Percentiles rank a stretch among this genome's conserved stretches.
Conservation (phyloP, 257 asterid species). For the Parsonsia alboflavescens region DNA sequence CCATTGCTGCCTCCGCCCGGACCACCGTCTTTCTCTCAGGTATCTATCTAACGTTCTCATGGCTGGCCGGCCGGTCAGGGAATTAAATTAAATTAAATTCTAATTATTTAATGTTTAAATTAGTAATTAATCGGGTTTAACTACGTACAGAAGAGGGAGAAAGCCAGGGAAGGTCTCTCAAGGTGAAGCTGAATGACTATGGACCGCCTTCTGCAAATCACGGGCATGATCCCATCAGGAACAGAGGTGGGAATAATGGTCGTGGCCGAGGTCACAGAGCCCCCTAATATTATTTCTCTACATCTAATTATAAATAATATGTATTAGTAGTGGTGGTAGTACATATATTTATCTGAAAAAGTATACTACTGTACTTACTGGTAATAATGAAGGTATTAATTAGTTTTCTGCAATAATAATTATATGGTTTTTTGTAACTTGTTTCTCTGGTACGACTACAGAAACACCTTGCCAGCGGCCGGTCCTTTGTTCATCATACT, state of each 20-base stretch:
- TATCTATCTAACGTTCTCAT: neutral
- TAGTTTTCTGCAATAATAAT: no score
- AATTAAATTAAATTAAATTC: no score
- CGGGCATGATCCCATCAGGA: slow-evolving; percentile 18
- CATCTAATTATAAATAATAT: neutral
- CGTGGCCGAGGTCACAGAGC: neutral
- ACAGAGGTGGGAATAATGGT: neutral
- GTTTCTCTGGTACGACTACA: no score
- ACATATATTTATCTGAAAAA: no score
- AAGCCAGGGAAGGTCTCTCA: slow-evolving; percentile 23
- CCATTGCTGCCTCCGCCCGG: slow-evolving; percentile 19
- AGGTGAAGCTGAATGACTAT: slow-evolving; percentile 22
- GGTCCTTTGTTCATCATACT: no score
- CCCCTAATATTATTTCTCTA: neutral
- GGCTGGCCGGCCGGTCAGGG: no score
- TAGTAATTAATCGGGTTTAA: no score
- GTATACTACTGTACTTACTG: no score
- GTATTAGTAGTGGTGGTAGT: no score
- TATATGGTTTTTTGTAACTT: no score
- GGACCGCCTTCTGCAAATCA: slow-evolving; percentile 19
- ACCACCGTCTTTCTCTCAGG: slow-evolving; percentile 22
- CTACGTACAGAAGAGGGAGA: slow-evolving; percentile 14
- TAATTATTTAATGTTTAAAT: neutral
- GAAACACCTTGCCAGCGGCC: no score
- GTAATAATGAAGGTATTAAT: no score